Conservation (phyloP, 208 protist species). For the Crithidia thermophila region DNA sequence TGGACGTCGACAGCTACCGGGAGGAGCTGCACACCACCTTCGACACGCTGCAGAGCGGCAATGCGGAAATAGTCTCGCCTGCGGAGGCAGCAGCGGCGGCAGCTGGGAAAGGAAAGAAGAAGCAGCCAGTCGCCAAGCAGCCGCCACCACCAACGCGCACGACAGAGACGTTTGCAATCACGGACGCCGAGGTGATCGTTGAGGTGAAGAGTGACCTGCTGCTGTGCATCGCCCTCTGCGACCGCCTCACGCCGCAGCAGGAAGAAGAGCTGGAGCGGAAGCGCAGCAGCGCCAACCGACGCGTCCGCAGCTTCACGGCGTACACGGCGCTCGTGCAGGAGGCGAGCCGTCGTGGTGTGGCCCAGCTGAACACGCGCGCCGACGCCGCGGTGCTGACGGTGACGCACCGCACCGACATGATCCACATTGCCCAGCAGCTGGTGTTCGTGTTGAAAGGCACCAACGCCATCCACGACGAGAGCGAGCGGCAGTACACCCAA, state of each 20-base stretch:
- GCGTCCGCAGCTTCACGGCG: slow-evolving; percentile 50
- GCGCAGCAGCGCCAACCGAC: slow-evolving; percentile 32
- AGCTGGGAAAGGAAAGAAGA: slow-evolving; percentile 17
- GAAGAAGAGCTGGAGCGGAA: slow-evolving; percentile 18
- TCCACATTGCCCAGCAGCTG: slow-evolving; percentile 41
- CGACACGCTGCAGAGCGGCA: slow-evolving; percentile 23
- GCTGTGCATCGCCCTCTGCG: slow-evolving; percentile 63
- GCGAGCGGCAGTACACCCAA: slow-evolving; percentile 66
- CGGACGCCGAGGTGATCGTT: slow-evolving; percentile 47
- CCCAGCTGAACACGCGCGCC: slow-evolving; percentile 6
- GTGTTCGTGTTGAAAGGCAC: slow-evolving; percentile 64
- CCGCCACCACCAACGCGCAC: slow-evolving; percentile 10
- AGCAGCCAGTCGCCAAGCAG: slow-evolving; percentile 20
- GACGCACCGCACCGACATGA: slow-evolving; percentile 34
- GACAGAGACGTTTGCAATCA: slow-evolving; percentile 27
- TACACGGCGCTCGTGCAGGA: slow-evolving; percentile 33
- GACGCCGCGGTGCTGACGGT: slow-evolving; percentile 59
- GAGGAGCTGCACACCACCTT: slow-evolving; percentile 40
- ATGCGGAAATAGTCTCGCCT: slow-evolving; percentile 10
- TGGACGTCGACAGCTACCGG: slow-evolving; percentile 26
- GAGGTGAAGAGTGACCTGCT: slow-evolving; percentile 80
- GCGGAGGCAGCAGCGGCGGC: slow-evolving; percentile 5
- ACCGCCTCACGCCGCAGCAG: slow-evolving; percentile 28
- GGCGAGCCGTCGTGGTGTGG: background rate
- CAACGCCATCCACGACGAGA: slow-evolving; percentile 62